Evolutionary conservation across 1,284 basidiomycete species (phyloP).

Genomic region (Ceratobasidium sp.): DNA sequence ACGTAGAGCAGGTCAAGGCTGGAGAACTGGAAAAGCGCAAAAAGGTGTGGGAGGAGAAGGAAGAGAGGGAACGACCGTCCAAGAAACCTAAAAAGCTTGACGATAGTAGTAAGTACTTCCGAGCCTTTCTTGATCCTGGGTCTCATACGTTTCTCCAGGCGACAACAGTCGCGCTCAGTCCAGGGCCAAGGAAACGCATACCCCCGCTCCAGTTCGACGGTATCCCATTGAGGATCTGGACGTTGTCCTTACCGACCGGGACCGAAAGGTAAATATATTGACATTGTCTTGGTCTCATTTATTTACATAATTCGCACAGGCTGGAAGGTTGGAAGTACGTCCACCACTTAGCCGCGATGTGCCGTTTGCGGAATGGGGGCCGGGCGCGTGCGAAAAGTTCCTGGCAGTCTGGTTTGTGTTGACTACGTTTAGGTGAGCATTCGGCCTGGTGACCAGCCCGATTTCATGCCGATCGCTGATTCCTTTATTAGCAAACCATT

Average conservation of each 20-base stretch:
- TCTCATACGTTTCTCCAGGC: constrained; percentile 56
- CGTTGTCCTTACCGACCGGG: constrained; percentile 78
- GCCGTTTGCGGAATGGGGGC: constrained; percentile 71
- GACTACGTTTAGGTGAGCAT: constrained; percentile 85
- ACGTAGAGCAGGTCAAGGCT: constrained; percentile 83
- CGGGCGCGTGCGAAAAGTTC: constrained; percentile 83
- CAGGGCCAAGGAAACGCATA: constrained; percentile 81
- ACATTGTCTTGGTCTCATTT: not conserved
- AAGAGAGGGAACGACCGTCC: constrained; percentile 66
- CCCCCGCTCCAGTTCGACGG: constrained; percentile 67
- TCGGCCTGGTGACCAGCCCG: constrained; percentile 13
- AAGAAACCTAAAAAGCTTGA: constrained; percentile 82
- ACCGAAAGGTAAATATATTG: constrained; percentile 65
- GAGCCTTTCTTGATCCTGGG: not conserved
- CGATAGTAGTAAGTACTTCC: constrained; percentile 69
- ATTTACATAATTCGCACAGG: constrained; percentile 50
- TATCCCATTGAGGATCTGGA: constrained; percentile 88
- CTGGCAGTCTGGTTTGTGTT: constrained; percentile 94
- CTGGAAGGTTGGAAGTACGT: constrained; percentile 72
- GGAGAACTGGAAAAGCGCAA: constrained; percentile 90
- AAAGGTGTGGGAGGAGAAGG: constrained; percentile 88
- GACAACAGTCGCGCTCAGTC: constrained; percentile 62
- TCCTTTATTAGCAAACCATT: constrained; percentile 76
- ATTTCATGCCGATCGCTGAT: constrained; percentile 23
- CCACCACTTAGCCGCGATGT: constrained; percentile 75